Evolutionary conservation across 495 filamentous ascomycete genomes (phyloP).

Genomic region (Aspergillus mulundensis): DNA sequence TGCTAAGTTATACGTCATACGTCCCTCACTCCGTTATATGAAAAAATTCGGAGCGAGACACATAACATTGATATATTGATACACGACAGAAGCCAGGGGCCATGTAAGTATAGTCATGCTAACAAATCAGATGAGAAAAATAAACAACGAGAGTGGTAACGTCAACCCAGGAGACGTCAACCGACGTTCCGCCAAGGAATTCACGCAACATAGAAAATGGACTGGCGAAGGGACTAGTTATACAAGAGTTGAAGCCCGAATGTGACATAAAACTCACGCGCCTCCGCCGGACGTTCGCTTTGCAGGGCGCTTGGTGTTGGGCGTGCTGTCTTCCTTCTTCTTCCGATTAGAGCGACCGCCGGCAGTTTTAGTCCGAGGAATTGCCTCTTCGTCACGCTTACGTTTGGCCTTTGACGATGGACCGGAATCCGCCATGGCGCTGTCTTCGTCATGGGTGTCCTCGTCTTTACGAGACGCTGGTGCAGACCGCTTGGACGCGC

Average conservation of each 20-base stretch:
- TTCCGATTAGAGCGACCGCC: slow-evolving; percentile 58
- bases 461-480: slow-evolving; percentile 45
- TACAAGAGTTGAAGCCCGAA: slow-evolving; percentile 7
- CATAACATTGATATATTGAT: too few relatives aligned
- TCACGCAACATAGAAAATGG: neutral
- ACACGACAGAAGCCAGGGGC: too few relatives aligned
- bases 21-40: too few relatives aligned
- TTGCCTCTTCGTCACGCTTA: slow-evolving; percentile 65
- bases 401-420: slow-evolving; percentile 45
- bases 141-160: neutral
- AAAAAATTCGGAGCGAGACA: too few relatives aligned
- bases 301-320: slow-evolving; percentile 27
- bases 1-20: too few relatives aligned
- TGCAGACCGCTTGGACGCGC: slow-evolving; percentile 37
- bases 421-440: slow-evolving; percentile 37
- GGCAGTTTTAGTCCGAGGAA: slow-evolving; percentile 67
- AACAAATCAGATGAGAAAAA: neutral
- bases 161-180: neutral
- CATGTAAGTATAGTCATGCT: neutral
- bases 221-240: slow-evolving; percentile 2
- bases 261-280: slow-evolving; percentile 11
- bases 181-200: too few relatives aligned
- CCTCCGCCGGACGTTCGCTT: slow-evolving; percentile 31
- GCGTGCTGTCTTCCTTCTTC: slow-evolving; percentile 54
- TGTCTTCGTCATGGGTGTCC: slow-evolving; percentile 50